Evolutionary conservation across 106 monocot species (phyloP).

Genomic region (Acorus gramineus): DNA sequence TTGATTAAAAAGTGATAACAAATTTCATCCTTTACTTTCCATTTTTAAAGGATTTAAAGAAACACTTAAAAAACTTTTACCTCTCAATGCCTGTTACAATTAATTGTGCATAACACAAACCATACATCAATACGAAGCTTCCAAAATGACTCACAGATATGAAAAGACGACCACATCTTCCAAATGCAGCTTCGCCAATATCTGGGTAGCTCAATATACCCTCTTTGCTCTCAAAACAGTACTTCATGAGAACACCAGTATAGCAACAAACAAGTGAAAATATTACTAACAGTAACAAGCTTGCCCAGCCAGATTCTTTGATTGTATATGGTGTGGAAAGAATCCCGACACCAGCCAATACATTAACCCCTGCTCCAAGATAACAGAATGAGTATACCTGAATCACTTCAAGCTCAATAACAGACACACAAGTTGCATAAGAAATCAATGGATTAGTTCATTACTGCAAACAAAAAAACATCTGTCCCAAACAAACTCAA

Average conservation of each 20-base stretch:
- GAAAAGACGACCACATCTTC: constrained; percentile 69
- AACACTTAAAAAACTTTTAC: too few species aligned
- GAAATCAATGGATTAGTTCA: too few species aligned
- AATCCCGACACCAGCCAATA: constrained; percentile 76
- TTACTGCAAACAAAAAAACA: too few species aligned
- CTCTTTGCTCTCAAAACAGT: constrained; percentile 94
- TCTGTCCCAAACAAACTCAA: too few species aligned
- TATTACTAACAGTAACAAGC: constrained; percentile 45
- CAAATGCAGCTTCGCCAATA: constrained; percentile 97
- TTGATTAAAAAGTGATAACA: too few species aligned
- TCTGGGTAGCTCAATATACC: constrained; percentile 82
- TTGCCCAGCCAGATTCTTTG: constrained; percentile 88
- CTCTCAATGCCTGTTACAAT: too few species aligned
- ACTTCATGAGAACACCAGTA: constrained; percentile 74
- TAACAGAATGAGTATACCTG: constrained; percentile 5
- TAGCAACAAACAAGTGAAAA: constrained; percentile 87
- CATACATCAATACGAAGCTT: too few species aligned
- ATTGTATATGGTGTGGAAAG: constrained; percentile 82
- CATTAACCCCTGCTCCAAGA: constrained; percentile 69
- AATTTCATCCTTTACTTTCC: too few species aligned
- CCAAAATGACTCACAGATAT: constrained; percentile 65
- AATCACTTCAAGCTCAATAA: not conserved
- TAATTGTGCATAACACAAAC: too few species aligned
- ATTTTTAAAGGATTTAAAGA: too few species aligned
- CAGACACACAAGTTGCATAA: too few species aligned